Conservation (phyloP, 768 basidiomycete genomes). For the Mycena sanguinolenta region DNA sequence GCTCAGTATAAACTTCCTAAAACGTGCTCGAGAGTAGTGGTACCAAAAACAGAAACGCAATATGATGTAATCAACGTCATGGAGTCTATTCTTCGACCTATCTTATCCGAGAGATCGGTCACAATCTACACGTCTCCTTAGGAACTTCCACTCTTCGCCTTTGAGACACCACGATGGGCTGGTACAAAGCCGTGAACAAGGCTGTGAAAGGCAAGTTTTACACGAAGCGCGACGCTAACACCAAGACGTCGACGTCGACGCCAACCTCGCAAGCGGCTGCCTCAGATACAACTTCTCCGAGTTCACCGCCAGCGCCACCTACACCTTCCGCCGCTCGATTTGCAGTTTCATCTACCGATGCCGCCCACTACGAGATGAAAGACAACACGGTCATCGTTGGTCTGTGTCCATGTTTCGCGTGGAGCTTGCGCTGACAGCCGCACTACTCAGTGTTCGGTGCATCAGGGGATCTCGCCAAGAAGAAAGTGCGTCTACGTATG, state of each 20-base stretch:
- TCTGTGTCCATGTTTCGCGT: constrained; percentile 51
- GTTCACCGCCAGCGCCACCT: background rate
- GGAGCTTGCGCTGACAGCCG: constrained; percentile 26
- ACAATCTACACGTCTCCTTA: no score
- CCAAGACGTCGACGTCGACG: no score
- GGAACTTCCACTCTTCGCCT: background rate
- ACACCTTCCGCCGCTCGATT: background rate
- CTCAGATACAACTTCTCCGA: no score
- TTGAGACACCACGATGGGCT: constrained; percentile 21
- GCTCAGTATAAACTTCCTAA: background rate
- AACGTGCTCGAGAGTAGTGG: background rate
- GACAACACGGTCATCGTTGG: constrained; percentile 93
- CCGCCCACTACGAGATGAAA: constrained; percentile 75
- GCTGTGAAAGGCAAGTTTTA: constrained; percentile 25
- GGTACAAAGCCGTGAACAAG: constrained; percentile 28
- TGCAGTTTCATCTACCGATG: constrained; percentile 85
- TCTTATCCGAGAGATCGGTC: no score
- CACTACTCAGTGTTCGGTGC: constrained; percentile 84
- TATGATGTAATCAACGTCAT: background rate
- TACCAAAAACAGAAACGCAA: background rate
- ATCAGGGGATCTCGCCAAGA: constrained; percentile 98
- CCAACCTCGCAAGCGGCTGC: background rate
- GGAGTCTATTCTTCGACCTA: no score
- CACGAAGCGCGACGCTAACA: constrained; percentile 7
- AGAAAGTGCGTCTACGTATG: constrained; percentile 73